Conservation (phyloP, 805 yeast species). For the Alloascoidea africana region DNA sequence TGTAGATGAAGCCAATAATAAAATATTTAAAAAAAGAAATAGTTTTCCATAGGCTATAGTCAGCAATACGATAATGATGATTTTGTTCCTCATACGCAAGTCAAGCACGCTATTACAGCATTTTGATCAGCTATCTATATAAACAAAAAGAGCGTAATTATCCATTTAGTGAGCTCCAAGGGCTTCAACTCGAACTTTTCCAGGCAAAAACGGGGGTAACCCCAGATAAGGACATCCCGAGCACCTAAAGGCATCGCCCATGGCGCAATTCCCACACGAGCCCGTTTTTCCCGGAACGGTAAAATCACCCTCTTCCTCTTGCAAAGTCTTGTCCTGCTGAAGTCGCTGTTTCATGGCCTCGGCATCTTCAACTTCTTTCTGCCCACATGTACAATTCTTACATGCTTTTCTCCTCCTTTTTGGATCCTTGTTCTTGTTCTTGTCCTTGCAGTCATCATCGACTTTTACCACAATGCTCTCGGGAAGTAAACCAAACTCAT, state of each 20-base stretch:
- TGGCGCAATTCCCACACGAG: conserved; percentile 92
- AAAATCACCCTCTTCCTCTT: conserved; percentile 77
- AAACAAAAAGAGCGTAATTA: too few species aligned
- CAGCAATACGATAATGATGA: too few species aligned
- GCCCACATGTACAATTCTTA: conserved; percentile 95
- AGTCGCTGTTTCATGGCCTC: conserved; percentile 26
- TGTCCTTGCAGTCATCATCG: conserved; percentile 46
- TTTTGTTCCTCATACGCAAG: too few species aligned
- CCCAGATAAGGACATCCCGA: conserved; percentile 98
- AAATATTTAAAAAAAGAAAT: too few species aligned
- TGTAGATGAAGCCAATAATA: too few species aligned
- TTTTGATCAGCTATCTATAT: too few species aligned
- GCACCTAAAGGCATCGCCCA: conserved; percentile 97
- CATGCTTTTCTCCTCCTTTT: conserved; percentile 80
- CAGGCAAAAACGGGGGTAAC: conserved; percentile 96
- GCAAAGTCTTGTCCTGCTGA: conserved; percentile 44
- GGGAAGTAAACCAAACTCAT: conserved; percentile 18
- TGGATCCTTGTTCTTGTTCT: conserved; percentile 27
- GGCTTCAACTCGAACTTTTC: too few species aligned
- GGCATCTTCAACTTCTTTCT: conserved; percentile 63
- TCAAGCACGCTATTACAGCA: too few species aligned
- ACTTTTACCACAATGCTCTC: conserved; percentile 19
- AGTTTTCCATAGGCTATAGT: too few species aligned
- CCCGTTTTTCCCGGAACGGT: conserved; percentile 96
- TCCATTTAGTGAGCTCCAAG: too few species aligned